Evolutionary conservation across 164 flowering plant genomes (phyloP).

Genomic region (Protea cynaroides): DNA sequence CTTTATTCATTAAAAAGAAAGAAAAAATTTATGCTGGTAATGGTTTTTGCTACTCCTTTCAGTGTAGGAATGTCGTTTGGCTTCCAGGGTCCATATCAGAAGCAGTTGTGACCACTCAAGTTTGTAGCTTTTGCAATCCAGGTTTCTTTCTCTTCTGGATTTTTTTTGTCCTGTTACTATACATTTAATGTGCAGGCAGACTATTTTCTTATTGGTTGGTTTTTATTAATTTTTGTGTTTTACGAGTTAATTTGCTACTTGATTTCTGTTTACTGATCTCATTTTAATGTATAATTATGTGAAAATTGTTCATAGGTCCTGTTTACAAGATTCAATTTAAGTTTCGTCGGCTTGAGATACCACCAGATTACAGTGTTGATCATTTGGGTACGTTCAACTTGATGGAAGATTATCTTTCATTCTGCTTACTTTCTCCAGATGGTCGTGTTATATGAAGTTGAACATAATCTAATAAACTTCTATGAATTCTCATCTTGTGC

Average conservation of each 20-base stretch:
- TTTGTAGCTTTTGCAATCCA: constrained; percentile 75
- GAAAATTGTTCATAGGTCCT: constrained; percentile 48
- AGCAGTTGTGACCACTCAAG: constrained; percentile 64
- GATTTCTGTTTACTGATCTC: not conserved
- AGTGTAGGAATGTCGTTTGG: constrained; percentile 98
- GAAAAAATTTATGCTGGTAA: too few species aligned
- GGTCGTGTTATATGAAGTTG: not conserved
- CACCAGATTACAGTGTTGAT: constrained; percentile 61
- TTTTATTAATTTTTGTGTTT: not conserved
- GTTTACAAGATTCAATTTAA: constrained; percentile 75
- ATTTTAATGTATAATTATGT: not conserved
- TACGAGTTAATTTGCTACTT: not conserved
- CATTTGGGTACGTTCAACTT: constrained; percentile 63
- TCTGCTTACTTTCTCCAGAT: not conserved
- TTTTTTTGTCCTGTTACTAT: not conserved
- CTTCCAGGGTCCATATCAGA: constrained; percentile 84
- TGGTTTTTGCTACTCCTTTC: constrained; percentile 16
- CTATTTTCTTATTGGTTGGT: not conserved
- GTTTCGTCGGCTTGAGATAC: constrained; percentile 84
- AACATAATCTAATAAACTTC: not conserved
- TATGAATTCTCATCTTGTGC: not conserved
- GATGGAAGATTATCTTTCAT: not conserved
- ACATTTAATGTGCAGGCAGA: not conserved
- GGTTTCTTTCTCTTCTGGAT: constrained; percentile 30
- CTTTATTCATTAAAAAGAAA: not conserved